Conservation (phyloP, 768 basidiomycete genomes). For the Tubosaeta sp. region DNA sequence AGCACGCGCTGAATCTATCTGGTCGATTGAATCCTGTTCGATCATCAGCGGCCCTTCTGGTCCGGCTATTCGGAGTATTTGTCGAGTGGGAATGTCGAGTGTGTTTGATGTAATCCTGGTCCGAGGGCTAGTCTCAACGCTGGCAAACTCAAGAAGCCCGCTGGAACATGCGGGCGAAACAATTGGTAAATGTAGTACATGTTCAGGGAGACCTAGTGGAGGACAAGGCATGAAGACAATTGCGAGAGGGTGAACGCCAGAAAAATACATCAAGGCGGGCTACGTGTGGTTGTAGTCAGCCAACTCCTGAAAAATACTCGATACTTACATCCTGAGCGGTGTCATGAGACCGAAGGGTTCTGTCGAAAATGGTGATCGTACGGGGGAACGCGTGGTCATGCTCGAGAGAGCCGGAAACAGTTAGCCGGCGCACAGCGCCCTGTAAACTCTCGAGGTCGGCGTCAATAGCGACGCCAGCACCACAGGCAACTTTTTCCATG, state of each 20-base stretch:
- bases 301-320: constrained; percentile 11
- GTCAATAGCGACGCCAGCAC: constrained; percentile 29
- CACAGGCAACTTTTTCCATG: constrained; percentile 49
- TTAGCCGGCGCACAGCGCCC: constrained; percentile 22
- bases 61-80: constrained; percentile 37
- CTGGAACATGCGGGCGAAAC: constrained; percentile 20
- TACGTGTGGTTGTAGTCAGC: constrained; percentile 32
- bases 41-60: constrained; percentile 37
- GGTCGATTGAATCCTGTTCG: constrained; percentile 42
- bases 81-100: constrained; percentile 39
- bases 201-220: constrained; percentile 33
- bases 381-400: constrained; percentile 26
- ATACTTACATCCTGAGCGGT: constrained; percentile 27
- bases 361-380: constrained; percentile 38
- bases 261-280: constrained; percentile 37
- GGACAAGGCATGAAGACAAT: constrained; percentile 61
- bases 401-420: constrained; percentile 25
- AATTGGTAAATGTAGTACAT: constrained; percentile 59
- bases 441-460: constrained; percentile 19
- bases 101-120: constrained; percentile 45
- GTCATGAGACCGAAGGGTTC: constrained; percentile 20
- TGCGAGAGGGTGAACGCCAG: constrained; percentile 55
- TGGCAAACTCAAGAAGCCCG: constrained; percentile 25
- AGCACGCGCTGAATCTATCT: constrained; percentile 39
- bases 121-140: constrained; percentile 25